These are phyloP conservation scores for Camillea tinctor DNA, from an alignment of 2,329 filamentous ascomycete species.

Conservation along the genomic window DNA sequence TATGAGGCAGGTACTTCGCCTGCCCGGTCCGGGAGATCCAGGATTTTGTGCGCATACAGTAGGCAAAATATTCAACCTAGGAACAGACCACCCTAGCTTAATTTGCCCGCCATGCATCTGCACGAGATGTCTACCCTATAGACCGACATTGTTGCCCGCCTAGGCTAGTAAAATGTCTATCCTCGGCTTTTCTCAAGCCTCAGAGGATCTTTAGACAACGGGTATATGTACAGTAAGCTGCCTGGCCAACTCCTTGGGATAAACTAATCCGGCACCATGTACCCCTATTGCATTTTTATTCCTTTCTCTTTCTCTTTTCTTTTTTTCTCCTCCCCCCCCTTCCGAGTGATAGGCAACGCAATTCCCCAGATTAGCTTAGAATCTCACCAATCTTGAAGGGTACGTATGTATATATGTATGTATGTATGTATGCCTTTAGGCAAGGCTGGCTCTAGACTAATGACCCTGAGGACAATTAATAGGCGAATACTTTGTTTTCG, in stretches of 20 bases:
- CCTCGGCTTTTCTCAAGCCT: neutral
- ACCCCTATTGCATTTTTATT: neutral
- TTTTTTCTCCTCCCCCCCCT: neutral
- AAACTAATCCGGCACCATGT: neutral
- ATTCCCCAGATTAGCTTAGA: neutral
- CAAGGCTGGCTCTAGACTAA: neutral
- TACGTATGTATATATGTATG: too few species aligned
- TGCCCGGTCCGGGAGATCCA: neutral
- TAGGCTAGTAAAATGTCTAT: neutral
- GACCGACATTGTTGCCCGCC: neutral
- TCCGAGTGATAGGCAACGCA: neutral
- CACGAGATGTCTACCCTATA: neutral
- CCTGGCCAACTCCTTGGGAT: neutral
- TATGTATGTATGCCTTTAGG: neutral
- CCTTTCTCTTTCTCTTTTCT: neutral
- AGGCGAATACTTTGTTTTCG: too few species aligned
- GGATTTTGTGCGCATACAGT: neutral
- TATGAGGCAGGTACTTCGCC: too few species aligned
- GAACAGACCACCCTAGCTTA: neutral
- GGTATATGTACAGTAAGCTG: neutral
- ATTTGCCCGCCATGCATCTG: neutral
- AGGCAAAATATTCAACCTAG: neutral
- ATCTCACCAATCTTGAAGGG: neutral
- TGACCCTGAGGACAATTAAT: neutral
- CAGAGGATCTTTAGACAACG: neutral